phyloP scores from a whole-genome alignment of 129 eudicot species.

The Artemisia annua region DNA sequence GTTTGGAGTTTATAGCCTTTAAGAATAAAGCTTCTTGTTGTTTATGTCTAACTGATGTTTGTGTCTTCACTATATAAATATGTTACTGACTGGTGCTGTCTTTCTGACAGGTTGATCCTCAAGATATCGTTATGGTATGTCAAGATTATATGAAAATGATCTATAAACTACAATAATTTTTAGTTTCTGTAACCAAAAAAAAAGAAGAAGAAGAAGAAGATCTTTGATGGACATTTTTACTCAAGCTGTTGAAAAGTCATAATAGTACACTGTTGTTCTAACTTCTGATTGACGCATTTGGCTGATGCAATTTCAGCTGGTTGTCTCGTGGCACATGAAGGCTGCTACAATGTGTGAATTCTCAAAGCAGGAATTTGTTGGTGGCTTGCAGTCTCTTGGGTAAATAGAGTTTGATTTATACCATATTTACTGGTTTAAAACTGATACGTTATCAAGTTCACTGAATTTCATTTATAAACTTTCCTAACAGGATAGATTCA shows the following conservation, averaged over 20 bases:
- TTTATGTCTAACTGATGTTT: neutral
- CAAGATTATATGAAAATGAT: neutral
- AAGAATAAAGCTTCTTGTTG: neutral
- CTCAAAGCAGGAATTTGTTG: conserved; percentile 79
- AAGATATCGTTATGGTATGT: conserved; percentile 95
- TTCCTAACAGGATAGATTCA: conserved; percentile 12
- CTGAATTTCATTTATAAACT: neutral
- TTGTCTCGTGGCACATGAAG: conserved; percentile 97
- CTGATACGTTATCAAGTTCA: conserved; percentile 10
- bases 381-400: conserved; percentile 55
- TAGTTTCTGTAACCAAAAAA: neutral
- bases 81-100: conserved; percentile 17
- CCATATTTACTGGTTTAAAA: neutral
- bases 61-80: neutral
- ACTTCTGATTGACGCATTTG: conserved; percentile 9
- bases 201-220: no score
- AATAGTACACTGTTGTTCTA: neutral
- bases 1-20: neutral
- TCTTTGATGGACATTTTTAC: no score
- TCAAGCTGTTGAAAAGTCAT: neutral
- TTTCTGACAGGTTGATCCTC: conserved; percentile 89
- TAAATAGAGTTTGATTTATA: conserved; percentile 24
- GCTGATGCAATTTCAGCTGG: conserved; percentile 57
- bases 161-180: neutral
- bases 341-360: conserved; percentile 99